A percentile compares a stretch with the other conserved stretches of the same genome.
Conservation (phyloP, 2,329 filamentous ascomycete species). For the Verticillium nonalfalfae region DNA sequence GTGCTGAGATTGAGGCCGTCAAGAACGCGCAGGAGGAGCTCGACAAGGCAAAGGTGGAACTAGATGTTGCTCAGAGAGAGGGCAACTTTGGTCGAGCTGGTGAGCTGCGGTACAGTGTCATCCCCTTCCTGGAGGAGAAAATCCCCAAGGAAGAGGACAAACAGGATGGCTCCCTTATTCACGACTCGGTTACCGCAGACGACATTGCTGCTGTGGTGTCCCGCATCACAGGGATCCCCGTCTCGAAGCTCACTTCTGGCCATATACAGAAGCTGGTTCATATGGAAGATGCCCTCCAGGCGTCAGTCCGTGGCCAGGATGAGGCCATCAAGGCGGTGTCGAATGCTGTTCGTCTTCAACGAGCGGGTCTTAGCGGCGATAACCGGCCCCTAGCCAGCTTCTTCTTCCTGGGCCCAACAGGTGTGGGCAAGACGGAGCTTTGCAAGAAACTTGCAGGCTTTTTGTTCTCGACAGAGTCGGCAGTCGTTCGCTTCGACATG, state of each 20-base stretch:
- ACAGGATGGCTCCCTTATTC: slow-evolving; percentile 58
- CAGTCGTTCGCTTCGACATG: slow-evolving; percentile 95
- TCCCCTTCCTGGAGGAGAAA: slow-evolving; percentile 73
- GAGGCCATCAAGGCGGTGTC: slow-evolving; percentile 87
- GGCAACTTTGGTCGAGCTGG: slow-evolving; percentile 89
- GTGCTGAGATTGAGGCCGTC: slow-evolving; percentile 75
- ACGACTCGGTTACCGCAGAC: slow-evolving; percentile 91
- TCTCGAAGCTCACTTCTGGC: slow-evolving; percentile 85
- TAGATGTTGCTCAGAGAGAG: slow-evolving; percentile 80
- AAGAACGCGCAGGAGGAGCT: slow-evolving; percentile 86
- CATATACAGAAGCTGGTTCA: slow-evolving; percentile 92
- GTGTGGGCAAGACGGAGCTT: slow-evolving; percentile 94
- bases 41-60: slow-evolving; percentile 75
- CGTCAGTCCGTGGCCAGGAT: slow-evolving; percentile 86
- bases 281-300: slow-evolving; percentile 85
- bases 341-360: slow-evolving; percentile 88
- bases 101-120: slow-evolving; percentile 81
- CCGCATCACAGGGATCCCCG: slow-evolving; percentile 84
- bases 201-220: slow-evolving; percentile 93
- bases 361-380: slow-evolving; percentile 85
- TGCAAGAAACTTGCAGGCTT: slow-evolving; percentile 94
- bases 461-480: slow-evolving; percentile 85
- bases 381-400: slow-evolving; percentile 90
- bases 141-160: slow-evolving; percentile 67
- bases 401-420: slow-evolving; percentile 96